Evolutionary conservation across 2,329 filamentous ascomycete species (phyloP).

Genomic region (Paecilomyces sp.): DNA sequence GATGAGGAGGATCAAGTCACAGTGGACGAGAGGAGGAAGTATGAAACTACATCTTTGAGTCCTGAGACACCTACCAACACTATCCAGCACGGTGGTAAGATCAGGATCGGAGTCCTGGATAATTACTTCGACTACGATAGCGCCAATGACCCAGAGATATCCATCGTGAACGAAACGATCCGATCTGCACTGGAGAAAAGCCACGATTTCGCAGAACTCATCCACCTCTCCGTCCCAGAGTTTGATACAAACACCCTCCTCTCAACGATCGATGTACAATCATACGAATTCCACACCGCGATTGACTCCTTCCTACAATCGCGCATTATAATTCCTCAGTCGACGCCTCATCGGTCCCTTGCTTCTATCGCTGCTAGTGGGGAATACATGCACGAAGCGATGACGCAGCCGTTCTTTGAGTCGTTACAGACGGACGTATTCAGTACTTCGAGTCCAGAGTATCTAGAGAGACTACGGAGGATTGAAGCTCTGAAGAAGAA

Average conservation of each 20-base stretch:
- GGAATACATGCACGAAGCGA: constrained; percentile 42
- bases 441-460: constrained; percentile 46
- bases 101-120: constrained; percentile 43
- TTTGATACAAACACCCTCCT: constrained; percentile 24
- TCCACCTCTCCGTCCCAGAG: constrained; percentile 45
- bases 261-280: constrained; percentile 50
- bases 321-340: constrained; percentile 6
- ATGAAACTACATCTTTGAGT: not conserved
- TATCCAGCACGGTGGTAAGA: too few relatives aligned
- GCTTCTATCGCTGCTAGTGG: constrained; percentile 43
- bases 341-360: constrained; percentile 30
- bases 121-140: constrained; percentile 49
- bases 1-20: constrained; percentile 9
- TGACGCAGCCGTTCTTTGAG: constrained; percentile 53
- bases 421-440: constrained; percentile 48
- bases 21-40: constrained; percentile 17
- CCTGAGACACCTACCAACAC: too few relatives aligned
- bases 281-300: constrained; percentile 51
- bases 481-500: constrained; percentile 48
- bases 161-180: constrained; percentile 49
- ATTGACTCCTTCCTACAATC: constrained; percentile 51
- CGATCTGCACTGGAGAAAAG: constrained; percentile 34
- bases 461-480: constrained; percentile 38
- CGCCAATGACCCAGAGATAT: constrained; percentile 45
- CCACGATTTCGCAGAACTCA: constrained; percentile 14